Conservation (phyloP, 805 yeast species). For the Pichia gijzeniarum region DNA sequence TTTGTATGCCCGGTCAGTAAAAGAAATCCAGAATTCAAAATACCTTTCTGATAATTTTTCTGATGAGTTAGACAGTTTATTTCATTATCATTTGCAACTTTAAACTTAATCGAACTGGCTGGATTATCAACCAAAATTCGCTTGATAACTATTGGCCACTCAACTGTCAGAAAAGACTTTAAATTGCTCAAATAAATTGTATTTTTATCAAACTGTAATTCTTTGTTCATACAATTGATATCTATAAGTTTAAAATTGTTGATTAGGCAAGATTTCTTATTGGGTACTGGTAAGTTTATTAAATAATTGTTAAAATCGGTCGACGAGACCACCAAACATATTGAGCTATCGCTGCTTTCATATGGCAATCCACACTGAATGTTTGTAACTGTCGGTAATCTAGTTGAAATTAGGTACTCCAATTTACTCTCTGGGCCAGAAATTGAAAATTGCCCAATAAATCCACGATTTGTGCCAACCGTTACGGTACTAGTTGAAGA, state of each 20-base stretch:
- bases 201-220: conserved; percentile 6
- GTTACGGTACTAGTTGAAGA: conserved; percentile 20
- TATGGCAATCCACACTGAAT: conserved; percentile 6
- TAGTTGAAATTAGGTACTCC: conserved; percentile 20
- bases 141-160: conserved; percentile 10
- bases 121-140: conserved; percentile 6
- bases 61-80: conserved; percentile 10
- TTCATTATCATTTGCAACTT: conserved; percentile 11
- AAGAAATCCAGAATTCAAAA: conserved; percentile 5
- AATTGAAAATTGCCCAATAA: conserved; percentile 22
- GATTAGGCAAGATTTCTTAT: conserved; percentile 1
- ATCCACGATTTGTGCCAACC: conserved; percentile 26
- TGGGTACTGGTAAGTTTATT: conserved; percentile 6
- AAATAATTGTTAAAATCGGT: conserved; percentile 15
- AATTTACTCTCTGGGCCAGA: conserved; percentile 14
- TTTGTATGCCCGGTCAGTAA: conserved; percentile 15
- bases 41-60: conserved; percentile 2
- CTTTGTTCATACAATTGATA: neutral
- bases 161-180: conserved; percentile 6
- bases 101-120: conserved; percentile 2
- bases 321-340: conserved; percentile 16
- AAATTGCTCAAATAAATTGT: neutral
- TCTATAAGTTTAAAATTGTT: conserved; percentile 3
- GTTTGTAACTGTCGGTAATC: conserved; percentile 19
- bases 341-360: conserved; percentile 3